Percentiles rank a stretch among this genome's conserved stretches.
phyloP scores from a whole-genome alignment of 208 protist genomes.

The Wallacemonas sp. region DNA sequence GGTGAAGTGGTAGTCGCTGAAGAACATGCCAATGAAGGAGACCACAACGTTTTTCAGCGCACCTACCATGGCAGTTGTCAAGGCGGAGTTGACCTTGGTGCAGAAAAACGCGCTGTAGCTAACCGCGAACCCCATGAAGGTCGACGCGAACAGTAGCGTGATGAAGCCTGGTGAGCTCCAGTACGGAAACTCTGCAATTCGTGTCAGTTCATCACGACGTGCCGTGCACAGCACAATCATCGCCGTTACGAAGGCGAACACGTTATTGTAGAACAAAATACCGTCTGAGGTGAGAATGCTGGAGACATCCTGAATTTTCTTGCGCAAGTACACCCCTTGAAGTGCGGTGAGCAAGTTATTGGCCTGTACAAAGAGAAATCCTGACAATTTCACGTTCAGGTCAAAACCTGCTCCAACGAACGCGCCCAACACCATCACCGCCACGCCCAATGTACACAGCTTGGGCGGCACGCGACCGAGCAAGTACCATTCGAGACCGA shows the following conservation, averaged over 20 bases:
- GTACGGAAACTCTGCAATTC: neutral
- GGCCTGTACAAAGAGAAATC: constrained; percentile 25
- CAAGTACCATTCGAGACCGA: constrained; percentile 21
- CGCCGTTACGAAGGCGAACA: constrained; percentile 12
- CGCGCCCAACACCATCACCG: constrained; percentile 30
- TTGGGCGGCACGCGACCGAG: constrained; percentile 7
- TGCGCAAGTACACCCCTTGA: constrained; percentile 23
- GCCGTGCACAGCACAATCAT: constrained; percentile 14
- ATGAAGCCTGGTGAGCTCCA: constrained; percentile 19
- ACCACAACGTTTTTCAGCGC: constrained; percentile 56
- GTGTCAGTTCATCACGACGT: neutral
- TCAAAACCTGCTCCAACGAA: constrained; percentile 25
- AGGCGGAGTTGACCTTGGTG: constrained; percentile 73
- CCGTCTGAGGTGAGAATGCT: constrained; percentile 20
- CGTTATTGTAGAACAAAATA: constrained; percentile 40
- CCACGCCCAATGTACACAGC: constrained; percentile 9
- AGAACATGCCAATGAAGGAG: constrained; percentile 53
- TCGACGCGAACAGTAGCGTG: constrained; percentile 22
- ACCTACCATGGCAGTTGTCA: constrained; percentile 75
- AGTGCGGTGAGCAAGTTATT: constrained; percentile 41
- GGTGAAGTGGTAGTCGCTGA: constrained; percentile 46
- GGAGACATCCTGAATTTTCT: constrained; percentile 24
- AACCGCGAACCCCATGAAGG: constrained; percentile 56
- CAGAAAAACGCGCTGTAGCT: constrained; percentile 79
- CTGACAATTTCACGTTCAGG: constrained; percentile 6